Evolutionary conservation across 2,329 filamentous ascomycete species (phyloP).

Genomic region (Fonsecaea erecta): DNA sequence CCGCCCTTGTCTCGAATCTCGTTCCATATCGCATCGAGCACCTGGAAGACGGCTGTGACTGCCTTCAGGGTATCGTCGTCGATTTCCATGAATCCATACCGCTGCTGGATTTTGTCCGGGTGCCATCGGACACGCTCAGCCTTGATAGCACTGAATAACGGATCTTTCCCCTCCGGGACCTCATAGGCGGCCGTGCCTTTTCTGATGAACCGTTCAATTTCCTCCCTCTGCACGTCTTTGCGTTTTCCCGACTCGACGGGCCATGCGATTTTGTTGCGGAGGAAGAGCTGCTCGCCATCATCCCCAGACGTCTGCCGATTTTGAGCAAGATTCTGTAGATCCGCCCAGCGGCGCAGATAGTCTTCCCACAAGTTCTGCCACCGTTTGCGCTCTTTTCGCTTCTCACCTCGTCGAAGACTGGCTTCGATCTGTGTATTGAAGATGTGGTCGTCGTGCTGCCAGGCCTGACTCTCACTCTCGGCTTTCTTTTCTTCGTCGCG

Average conservation of each 20-base stretch:
- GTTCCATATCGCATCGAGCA: conserved; percentile 80
- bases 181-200: conserved; percentile 38
- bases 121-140: conserved; percentile 92
- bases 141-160: conserved; percentile 66
- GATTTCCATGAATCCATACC: conserved; percentile 76
- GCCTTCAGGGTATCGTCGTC: conserved; percentile 73
- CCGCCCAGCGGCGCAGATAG: conserved; percentile 69
- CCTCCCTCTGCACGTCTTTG: conserved; percentile 61
- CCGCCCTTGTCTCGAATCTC: conserved; percentile 39
- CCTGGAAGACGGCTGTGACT: conserved; percentile 90
- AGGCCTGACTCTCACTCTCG: not conserved
- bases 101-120: conserved; percentile 95
- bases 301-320: conserved; percentile 24
- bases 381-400: conserved; percentile 60
- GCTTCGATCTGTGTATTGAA: conserved; percentile 71
- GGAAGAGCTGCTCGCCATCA: conserved; percentile 33
- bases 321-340: conserved; percentile 44
- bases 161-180: conserved; percentile 36
- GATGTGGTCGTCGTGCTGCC: conserved; percentile 35
- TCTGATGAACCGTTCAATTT: conserved; percentile 72
- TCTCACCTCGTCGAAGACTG: conserved; percentile 69
- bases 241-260: conserved; percentile 68
- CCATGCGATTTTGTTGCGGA: conserved; percentile 66
- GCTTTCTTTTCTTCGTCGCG: conserved; percentile 41
- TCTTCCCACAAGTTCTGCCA: conserved; percentile 66